These are phyloP conservation scores for Lentinula lateritia DNA, from an alignment of 768 basidiomycete species.

Conservation along the genomic window DNA sequence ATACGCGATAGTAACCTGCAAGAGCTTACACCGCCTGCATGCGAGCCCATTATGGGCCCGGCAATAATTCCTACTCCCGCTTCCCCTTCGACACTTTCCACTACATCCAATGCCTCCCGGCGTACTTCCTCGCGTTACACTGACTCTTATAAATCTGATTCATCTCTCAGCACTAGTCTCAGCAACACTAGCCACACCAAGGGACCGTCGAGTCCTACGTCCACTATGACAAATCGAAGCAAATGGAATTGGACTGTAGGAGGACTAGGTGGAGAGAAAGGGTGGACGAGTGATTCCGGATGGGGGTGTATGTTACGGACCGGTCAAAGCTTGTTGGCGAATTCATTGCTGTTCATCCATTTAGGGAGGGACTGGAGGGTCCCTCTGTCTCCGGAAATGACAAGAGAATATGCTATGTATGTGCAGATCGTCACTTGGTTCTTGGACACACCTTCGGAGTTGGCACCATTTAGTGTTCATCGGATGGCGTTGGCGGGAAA, in stretches of 20 bases:
- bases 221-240: slow-evolving; percentile 38
- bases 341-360: slow-evolving; percentile 70
- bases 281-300: slow-evolving; percentile 79
- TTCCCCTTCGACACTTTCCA: slow-evolving; percentile 5
- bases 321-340: slow-evolving; percentile 79
- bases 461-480: slow-evolving; percentile 92
- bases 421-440: slow-evolving; percentile 94
- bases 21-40: slow-evolving; percentile 21
- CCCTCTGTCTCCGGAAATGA: slow-evolving; percentile 54
- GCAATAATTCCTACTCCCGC: slow-evolving; percentile 10
- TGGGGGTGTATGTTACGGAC: slow-evolving; percentile 94
- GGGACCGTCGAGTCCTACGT: slow-evolving; percentile 23
- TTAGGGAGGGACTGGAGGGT: slow-evolving; percentile 84
- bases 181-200: slow-evolving; percentile 9
- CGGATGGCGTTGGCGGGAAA: slow-evolving; percentile 94
- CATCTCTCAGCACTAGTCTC: slow-evolving; percentile 4
- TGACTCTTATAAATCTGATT: slow-evolving; percentile 9
- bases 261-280: slow-evolving; percentile 52
- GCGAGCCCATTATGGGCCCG: slow-evolving; percentile 9
- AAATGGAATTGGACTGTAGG: slow-evolving; percentile 58
- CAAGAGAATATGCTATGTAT: slow-evolving; percentile 75
- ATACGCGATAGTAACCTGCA: slow-evolving; percentile 58
- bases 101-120: neutral
- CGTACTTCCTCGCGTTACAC: slow-evolving; percentile 4
- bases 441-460: slow-evolving; percentile 78